phyloP scores from a whole-genome alignment of 192 early-diverging fungal species.

The Oehlia diaphana region DNA sequence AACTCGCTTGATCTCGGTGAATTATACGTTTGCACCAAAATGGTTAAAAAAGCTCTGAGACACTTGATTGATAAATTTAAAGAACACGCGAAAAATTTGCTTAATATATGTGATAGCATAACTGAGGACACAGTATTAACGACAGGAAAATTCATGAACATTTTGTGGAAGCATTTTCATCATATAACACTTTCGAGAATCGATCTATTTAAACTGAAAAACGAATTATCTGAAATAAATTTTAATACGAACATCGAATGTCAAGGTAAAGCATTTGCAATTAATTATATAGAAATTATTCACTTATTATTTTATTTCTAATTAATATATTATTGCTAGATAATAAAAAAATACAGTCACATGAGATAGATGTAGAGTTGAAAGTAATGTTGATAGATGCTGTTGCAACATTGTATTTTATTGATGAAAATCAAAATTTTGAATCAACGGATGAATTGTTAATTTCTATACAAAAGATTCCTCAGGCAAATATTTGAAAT shows the following conservation, averaged over 20 bases:
- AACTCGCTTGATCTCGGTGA: constrained; percentile 49
- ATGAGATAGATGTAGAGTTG: constrained; percentile 36
- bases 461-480: constrained; percentile 50
- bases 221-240: constrained; percentile 32
- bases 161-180: constrained; percentile 54
- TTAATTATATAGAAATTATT: not conserved
- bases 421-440: constrained; percentile 57
- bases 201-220: constrained; percentile 44
- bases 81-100: constrained; percentile 1
- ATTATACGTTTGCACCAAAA: constrained; percentile 50
- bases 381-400: constrained; percentile 68
- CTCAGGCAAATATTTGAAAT: constrained; percentile 48
- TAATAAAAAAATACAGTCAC: not conserved
- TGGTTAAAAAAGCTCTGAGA: constrained; percentile 37
- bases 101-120: constrained; percentile 36
- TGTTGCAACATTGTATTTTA: constrained; percentile 66
- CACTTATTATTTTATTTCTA: constrained; percentile 24
- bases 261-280: not conserved
- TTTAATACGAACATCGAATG: not conserved
- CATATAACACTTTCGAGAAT: constrained; percentile 49
- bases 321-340: constrained; percentile 14
- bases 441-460: constrained; percentile 30
- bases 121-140: constrained; percentile 37
- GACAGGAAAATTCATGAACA: constrained; percentile 53
- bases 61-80: constrained; percentile 24